Evolutionary conservation across 2,329 filamentous ascomycete species (phyloP).

Genomic region (Sporothrix phasma): DNA sequence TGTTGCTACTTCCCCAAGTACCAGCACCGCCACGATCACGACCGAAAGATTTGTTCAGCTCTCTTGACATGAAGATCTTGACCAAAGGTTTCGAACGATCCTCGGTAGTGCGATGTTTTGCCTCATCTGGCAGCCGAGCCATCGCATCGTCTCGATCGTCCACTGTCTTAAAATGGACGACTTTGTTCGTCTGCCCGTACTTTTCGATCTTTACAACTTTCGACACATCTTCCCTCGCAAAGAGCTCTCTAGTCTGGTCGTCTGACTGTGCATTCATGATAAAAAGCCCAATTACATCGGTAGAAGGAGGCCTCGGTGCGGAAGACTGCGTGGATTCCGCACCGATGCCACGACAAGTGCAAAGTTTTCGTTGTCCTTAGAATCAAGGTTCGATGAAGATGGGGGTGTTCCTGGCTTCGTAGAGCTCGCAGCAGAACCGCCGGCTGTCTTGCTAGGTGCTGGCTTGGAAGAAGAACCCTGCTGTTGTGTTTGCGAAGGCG

Average conservation of each 20-base stretch:
- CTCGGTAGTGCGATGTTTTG: constrained; percentile 61
- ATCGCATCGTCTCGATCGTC: constrained; percentile 77
- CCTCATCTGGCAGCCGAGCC: constrained; percentile 61
- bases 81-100: constrained; percentile 72
- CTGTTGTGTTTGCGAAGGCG: constrained; percentile 29
- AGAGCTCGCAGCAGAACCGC: constrained; percentile 24
- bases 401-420: constrained; percentile 39
- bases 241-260: constrained; percentile 72
- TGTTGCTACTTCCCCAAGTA: constrained; percentile 56
- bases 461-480: constrained; percentile 14
- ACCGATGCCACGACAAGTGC: constrained; percentile 33
- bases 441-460: constrained; percentile 30
- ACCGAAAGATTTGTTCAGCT: constrained; percentile 32
- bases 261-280: constrained; percentile 77
- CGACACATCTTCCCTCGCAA: constrained; percentile 68
- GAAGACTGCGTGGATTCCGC: constrained; percentile 47
- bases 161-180: constrained; percentile 70
- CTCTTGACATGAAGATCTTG: constrained; percentile 59
- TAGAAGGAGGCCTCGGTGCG: constrained; percentile 47
- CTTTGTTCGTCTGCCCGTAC: constrained; percentile 69
- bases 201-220: constrained; percentile 76
- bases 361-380: constrained; percentile 50
- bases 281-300: constrained; percentile 76
- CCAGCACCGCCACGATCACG: constrained; percentile 55
- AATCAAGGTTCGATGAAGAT: constrained; percentile 33